Evolutionary conservation across 225 moss, liverwort and hornwort genomes (phyloP).

Genomic region (Physcomitrellopsis africana): DNA sequence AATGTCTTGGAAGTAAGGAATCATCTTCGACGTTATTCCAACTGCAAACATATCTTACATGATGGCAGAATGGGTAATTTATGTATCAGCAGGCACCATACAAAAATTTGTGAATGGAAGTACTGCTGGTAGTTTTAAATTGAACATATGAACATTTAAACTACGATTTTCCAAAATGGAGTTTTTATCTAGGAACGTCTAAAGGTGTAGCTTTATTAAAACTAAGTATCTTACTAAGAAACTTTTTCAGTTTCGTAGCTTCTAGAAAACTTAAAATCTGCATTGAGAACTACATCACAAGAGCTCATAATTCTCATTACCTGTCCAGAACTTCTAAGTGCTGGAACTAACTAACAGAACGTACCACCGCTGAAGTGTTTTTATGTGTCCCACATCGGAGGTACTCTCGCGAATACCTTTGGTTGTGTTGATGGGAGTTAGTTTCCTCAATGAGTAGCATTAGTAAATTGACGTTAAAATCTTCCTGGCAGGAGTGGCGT

Average conservation of each 20-base stretch:
- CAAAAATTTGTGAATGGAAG: neutral
- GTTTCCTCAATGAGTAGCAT: constrained; percentile 6
- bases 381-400: constrained; percentile 6
- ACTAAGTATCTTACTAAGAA: no score
- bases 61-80: neutral
- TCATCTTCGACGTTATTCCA: neutral
- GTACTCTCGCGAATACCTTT: constrained; percentile 9
- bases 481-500: constrained; percentile 58
- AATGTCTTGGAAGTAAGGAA: neutral
- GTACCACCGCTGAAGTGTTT: neutral
- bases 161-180: no score
- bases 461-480: constrained; percentile 16
- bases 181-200: no score
- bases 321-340: neutral
- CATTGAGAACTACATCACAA: constrained; percentile 1
- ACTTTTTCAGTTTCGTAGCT: neutral
- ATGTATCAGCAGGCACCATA: neutral
- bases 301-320: constrained; percentile 5
- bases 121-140: no score
- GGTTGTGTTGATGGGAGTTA: neutral
- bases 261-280: neutral
- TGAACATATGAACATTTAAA: no score
- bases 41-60: neutral
- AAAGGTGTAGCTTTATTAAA: no score
- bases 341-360: neutral